Conservation (phyloP, 2,329 filamentous ascomycete genomes). For the Penicillium sp. region DNA sequence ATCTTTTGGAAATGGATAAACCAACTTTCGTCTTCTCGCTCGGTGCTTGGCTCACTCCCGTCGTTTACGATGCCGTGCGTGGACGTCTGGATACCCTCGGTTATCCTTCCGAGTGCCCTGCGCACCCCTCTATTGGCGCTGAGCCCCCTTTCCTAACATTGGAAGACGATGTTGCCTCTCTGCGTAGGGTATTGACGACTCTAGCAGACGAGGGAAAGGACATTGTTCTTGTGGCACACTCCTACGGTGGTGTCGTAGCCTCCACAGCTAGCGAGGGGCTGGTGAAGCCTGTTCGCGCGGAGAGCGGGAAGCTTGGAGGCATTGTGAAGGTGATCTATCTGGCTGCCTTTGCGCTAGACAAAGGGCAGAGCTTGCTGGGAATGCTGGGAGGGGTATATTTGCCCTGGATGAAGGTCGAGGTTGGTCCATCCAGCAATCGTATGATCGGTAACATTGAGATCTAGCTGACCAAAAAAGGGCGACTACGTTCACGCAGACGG, state of each 20-base stretch:
- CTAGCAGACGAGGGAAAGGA: conserved; percentile 30
- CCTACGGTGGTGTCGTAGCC: conserved; percentile 36
- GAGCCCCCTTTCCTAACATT: conserved; percentile 36
- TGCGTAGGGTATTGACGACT: conserved; percentile 13
- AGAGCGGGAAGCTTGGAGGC: conserved; percentile 27
- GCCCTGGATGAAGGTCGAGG: conserved; percentile 23
- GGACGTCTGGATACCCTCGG: conserved; percentile 32
- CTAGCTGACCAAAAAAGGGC: conserved; percentile 8
- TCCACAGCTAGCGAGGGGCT: conserved; percentile 32
- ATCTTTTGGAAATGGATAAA: conserved; percentile 4
- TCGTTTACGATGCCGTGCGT: conserved; percentile 31
- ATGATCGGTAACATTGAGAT: background rate
- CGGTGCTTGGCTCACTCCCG: conserved; percentile 41
- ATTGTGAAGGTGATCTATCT: conserved; percentile 33
- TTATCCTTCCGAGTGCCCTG: conserved; percentile 32
- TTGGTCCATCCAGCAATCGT: conserved; percentile 8
- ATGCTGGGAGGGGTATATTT: conserved; percentile 23
- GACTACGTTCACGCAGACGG: conserved; percentile 17
- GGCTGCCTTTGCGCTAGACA: conserved; percentile 37
- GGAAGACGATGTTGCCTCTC: conserved; percentile 35
- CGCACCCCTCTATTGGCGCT: conserved; percentile 29
- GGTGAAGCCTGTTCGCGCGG: conserved; percentile 20
- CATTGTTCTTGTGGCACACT: conserved; percentile 33
- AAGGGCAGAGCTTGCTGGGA: conserved; percentile 33
- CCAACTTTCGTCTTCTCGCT: conserved; percentile 39